Percentiles rank a stretch among this genome's conserved stretches.
Evolutionary conservation across 2,329 filamentous ascomycete genomes (phyloP).

Genomic region (Talaromyces sp.): DNA sequence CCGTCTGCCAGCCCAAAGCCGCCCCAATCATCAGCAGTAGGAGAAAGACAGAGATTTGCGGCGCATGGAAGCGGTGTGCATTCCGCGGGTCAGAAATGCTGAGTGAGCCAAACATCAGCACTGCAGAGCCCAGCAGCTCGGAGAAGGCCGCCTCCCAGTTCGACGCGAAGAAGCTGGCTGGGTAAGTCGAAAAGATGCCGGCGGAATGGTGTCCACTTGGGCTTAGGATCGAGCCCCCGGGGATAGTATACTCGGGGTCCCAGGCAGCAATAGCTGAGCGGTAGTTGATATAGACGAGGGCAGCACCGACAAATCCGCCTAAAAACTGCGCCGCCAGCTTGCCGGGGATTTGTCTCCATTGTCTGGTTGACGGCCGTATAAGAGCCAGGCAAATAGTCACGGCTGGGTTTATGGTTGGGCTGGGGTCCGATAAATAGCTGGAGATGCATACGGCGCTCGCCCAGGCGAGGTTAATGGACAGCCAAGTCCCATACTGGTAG

Average conservation of each 20-base stretch:
- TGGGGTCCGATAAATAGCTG: conserved; percentile 21
- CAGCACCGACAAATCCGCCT: conserved; percentile 25
- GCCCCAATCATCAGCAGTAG: conserved; percentile 24
- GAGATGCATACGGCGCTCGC: conserved; percentile 23
- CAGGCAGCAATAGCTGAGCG: conserved; percentile 24
- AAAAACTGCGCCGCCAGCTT: conserved; percentile 24
- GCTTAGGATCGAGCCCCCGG: no score
- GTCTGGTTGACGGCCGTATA: conserved; percentile 20
- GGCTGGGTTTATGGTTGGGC: conserved; percentile 24
- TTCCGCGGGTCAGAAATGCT: conserved; percentile 23
- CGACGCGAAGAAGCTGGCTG: conserved; percentile 14
- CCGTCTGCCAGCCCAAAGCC: conserved; percentile 27
- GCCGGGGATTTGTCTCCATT: conserved; percentile 23
- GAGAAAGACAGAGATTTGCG: conserved; percentile 22
- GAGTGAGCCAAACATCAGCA: conserved; percentile 25
- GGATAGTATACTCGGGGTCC: conserved; percentile 18
- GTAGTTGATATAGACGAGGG: conserved; percentile 25
- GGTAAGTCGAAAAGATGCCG: no score
- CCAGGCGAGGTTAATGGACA: conserved; percentile 29
- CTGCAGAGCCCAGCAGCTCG: conserved; percentile 21
- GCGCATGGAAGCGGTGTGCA: conserved; percentile 18
- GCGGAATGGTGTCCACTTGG: no score
- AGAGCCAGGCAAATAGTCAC: conserved; percentile 21
- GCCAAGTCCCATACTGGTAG: conserved; percentile 27
- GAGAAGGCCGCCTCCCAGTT: conserved; percentile 28